Conservation (phyloP, 495 filamentous ascomycete genomes). For the Cladorrhinum samala region DNA sequence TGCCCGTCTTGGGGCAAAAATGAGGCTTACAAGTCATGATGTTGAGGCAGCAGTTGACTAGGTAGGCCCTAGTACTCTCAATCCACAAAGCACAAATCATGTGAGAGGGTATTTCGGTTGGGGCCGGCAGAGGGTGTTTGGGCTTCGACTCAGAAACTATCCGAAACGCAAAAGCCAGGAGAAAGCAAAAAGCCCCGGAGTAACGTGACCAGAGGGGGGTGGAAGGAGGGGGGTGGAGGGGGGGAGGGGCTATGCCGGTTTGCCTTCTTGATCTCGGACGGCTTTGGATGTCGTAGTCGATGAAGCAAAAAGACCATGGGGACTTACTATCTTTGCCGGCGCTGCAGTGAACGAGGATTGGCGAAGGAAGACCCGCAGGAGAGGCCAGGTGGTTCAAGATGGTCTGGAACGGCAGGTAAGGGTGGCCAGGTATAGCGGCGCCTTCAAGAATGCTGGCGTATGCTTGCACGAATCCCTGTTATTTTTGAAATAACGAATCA, state of each 20-base stretch:
- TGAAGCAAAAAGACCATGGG: too few relatives aligned
- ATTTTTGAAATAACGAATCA: background rate
- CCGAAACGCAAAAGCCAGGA: background rate
- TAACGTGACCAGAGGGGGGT: background rate
- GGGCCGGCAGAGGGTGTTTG: background rate
- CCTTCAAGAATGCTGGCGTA: slow-evolving; percentile 46
- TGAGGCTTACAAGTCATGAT: background rate
- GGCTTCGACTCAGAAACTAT: background rate
- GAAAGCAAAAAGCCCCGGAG: too few relatives aligned
- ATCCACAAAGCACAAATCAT: too few relatives aligned
- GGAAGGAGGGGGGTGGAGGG: too few relatives aligned
- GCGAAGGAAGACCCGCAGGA: slow-evolving; percentile 16
- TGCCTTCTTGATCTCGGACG: too few relatives aligned
- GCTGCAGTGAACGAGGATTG: slow-evolving; percentile 31
- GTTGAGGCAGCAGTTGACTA: background rate
- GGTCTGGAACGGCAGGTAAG: slow-evolving; percentile 34
- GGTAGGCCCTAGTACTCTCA: background rate
- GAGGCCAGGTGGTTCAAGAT: slow-evolving; percentile 38
- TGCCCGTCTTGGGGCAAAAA: too few relatives aligned
- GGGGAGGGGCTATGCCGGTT: background rate
- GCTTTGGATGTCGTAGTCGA: too few relatives aligned
- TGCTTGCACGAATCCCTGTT: slow-evolving; percentile 47
- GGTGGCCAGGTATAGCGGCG: slow-evolving; percentile 28
- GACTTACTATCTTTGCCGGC: slow-evolving; percentile 34
- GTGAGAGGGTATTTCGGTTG: background rate